Evolutionary conservation across 1,139 yeast genomes (phyloP), one percentile per base, ranked within the genome.

Genomic region (Yamadazyma taylorii): DNA sequence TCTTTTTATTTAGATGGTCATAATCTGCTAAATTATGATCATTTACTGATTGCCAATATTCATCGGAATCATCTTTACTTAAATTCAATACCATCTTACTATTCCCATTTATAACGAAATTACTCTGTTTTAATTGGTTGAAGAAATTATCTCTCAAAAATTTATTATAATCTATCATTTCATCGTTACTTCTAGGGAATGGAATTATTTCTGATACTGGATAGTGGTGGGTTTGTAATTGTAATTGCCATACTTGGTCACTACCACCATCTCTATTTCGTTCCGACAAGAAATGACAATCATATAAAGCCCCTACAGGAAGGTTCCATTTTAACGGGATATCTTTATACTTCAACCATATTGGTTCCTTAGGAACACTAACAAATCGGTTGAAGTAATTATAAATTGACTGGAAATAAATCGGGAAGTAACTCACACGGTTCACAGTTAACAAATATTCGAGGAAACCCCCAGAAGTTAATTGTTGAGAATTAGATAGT

Each of bases 101-200:
- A 17, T 78, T 75, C 0, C 95, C 95, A 46, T 83, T 79, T 24
- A 85, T 57, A 0, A 88, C 78, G 53, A 72, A 86, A 50, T 86
- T 78, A 3, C 89, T 75, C 53, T 90, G 96, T 51, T 90, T 90
- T 54, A 87, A 60, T 45, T 79, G 89, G 55, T 89, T 88, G 41
- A 81, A 66, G 79, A 92, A 78, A 35, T 77, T 73, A 37, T 73
- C 75, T 37, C 68, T 65, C 22, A 86, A 41, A 3, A 58, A 38
- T 26, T 39, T 47, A 5, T 48, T 51, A 46, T 66, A 66, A 42
- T 63, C 43, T 29, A 12, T 42, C 47, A 4, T 38, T 36, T 35
- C 40, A 5, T 41, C 39, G n/a, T 39, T 40, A 37, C 50, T 45
- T n/a, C 42, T 39, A 43, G n/a, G n/a, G n/a, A 68, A 57, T 0